Base-by-base conservation (phyloP, 768 basidiomycete species). In the Boletus patriciae region DNA sequence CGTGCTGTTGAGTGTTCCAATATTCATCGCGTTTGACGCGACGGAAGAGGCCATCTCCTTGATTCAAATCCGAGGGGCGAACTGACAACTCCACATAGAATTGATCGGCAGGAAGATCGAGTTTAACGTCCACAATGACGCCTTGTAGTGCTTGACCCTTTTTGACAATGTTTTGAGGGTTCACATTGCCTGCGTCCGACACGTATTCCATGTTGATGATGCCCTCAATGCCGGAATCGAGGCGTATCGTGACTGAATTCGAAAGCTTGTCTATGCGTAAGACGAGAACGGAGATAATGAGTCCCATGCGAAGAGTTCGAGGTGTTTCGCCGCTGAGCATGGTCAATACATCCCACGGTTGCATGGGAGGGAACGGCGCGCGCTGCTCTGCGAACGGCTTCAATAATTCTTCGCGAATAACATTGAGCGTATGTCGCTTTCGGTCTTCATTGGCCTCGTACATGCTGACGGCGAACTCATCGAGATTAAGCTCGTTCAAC, bases 181-280 rank as follows among this genome's bases (percentile, higher is more conserved):
- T 73, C 15, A 73, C 68, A 33, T 72, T 75, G 4, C 64, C 60
- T n/a, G 70, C 57, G 57, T 88, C 85, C 29, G 80, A 71, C 48
- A 94, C 71, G 66, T 83, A 88, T 12, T 80, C 76, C 40, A 78
- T 62, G 45, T 79, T 77, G 65, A 98, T 86, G 40, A 82, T 70
- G 4, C 92, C 97, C 66, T 97, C 94, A 50, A 99, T 79, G 10
- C 95, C 95, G 15, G 93, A 97, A 66, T 96, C 94, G n/a, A 98
- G 83, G 40, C 87, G 86, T 55, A 94, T 85, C 52, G 74, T 76
- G 33, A 87, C 84, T 25, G 73, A 73, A 41, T 76, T 73, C 60
- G 80, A 58, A 2, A 1, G 0, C 21, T 78, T 55, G 40, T 70
- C 69, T 33, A 82, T 76, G 31, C 91, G 84, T 38, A 80, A 67